phyloP scores from a whole-genome alignment of 2,329 filamentous ascomycete species.

The Beauveria sp. region DNA sequence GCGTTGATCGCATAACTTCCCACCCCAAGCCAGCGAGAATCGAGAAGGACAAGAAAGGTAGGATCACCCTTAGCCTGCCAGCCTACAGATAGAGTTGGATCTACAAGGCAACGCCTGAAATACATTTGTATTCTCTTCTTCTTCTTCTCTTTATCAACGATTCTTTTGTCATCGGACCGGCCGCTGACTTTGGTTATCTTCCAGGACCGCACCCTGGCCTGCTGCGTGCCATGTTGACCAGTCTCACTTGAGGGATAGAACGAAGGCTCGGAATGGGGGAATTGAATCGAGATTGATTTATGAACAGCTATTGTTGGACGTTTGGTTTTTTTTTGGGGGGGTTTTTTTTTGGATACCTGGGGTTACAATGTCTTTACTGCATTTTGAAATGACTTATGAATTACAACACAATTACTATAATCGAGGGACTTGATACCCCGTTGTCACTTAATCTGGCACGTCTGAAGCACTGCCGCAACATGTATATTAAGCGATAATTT shows the following conservation, averaged over 20 bases:
- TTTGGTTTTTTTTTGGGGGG: not conserved
- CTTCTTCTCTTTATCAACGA: constrained; percentile 9
- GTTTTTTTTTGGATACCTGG: not conserved
- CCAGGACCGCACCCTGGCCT: constrained; percentile 56
- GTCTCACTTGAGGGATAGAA: constrained; percentile 47
- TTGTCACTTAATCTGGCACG: no score
- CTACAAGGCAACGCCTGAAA: not conserved
- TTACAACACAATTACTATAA: not conserved
- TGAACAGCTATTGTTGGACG: not conserved
- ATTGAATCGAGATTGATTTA: not conserved
- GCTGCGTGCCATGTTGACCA: constrained; percentile 63
- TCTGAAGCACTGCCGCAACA: not conserved
- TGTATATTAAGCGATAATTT: not conserved
- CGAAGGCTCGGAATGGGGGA: not conserved
- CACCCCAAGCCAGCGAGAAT: constrained; percentile 54
- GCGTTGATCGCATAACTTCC: constrained; percentile 47
- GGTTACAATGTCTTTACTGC: not conserved
- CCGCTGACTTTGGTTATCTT: constrained; percentile 24
- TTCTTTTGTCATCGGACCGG: constrained; percentile 14
- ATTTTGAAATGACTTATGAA: constrained; percentile 7
- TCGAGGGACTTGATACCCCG: no score
- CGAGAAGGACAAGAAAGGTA: constrained; percentile 92
- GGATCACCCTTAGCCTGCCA: constrained; percentile 78
- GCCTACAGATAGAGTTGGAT: constrained; percentile 48
- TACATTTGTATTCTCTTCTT: constrained; percentile 15